phyloP scores from a whole-genome alignment of 305 asterid species.

The Solanum hybrid region DNA sequence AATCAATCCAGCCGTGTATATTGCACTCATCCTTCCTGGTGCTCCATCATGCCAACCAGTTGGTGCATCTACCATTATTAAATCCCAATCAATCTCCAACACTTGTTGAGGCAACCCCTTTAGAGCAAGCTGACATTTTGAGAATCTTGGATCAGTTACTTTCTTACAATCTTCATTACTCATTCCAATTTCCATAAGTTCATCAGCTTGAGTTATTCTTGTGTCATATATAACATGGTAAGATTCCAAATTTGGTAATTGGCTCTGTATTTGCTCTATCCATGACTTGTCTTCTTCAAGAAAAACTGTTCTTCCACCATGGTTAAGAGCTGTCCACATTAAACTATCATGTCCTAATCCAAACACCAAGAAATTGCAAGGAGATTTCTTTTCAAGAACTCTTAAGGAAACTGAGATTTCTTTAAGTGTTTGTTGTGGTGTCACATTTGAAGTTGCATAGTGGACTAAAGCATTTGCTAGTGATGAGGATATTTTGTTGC shows the following conservation, averaged over 20 bases:
- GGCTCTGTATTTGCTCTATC: slow-evolving; percentile 16
- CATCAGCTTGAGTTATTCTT: slow-evolving; percentile 26
- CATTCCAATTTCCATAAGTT: slow-evolving; percentile 20
- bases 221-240: slow-evolving; percentile 33
- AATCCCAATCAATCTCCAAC: slow-evolving; percentile 41
- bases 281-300: slow-evolving; percentile 34
- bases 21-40: slow-evolving; percentile 45
- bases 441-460: slow-evolving; percentile 28
- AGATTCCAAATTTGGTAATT: slow-evolving; percentile 27
- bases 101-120: slow-evolving; percentile 29
- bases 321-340: slow-evolving; percentile 43
- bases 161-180: slow-evolving; percentile 17
- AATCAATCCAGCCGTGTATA: slow-evolving; percentile 39
- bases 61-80: slow-evolving; percentile 57
- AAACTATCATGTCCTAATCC: slow-evolving; percentile 47
- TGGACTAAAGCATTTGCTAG: slow-evolving; percentile 33
- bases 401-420: slow-evolving; percentile 34
- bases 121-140: slow-evolving; percentile 28
- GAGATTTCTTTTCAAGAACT: slow-evolving; percentile 32
- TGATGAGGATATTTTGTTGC: slow-evolving; percentile 35
- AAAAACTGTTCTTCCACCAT: slow-evolving; percentile 40
- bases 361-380: slow-evolving; percentile 41
- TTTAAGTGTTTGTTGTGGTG: slow-evolving; percentile 28
- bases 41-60: slow-evolving; percentile 19
- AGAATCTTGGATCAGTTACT: slow-evolving; percentile 34